These are phyloP conservation scores for Candida lessepsii DNA, from an alignment of 805 yeast genomes.

Conservation along the genomic window DNA sequence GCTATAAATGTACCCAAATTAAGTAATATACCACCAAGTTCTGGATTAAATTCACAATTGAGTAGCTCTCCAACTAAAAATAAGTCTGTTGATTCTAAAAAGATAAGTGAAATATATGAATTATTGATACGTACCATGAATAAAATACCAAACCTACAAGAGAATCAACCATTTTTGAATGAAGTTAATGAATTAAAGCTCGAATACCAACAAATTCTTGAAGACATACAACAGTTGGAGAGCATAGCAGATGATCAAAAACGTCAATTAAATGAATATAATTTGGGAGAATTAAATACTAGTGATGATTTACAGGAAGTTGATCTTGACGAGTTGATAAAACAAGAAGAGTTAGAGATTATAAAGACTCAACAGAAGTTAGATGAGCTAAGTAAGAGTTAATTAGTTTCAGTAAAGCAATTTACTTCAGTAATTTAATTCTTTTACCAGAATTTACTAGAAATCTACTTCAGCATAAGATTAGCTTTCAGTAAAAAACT, in stretches of 20 bases:
- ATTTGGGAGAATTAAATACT: constrained; percentile 15
- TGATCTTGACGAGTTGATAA: constrained; percentile 41
- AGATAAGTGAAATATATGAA: constrained; percentile 10
- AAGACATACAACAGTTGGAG: constrained; percentile 45
- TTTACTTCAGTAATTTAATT: no score
- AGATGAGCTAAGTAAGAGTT: constrained; percentile 6
- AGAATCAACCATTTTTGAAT: constrained; percentile 20
- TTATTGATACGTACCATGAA: constrained; percentile 12
- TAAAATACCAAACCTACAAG: constrained; percentile 17
- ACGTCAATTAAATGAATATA: constrained; percentile 31
- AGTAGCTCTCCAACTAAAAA: constrained; percentile 15
- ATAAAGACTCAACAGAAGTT: constrained; percentile 14
- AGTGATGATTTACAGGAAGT: constrained; percentile 14
- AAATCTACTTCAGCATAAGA: no score
- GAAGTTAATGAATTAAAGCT: constrained; percentile 38
- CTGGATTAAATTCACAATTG: constrained; percentile 4
- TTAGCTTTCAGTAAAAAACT: no score
- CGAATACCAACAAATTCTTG: constrained; percentile 33
- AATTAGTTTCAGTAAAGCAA: no score
- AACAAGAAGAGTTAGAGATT: constrained; percentile 47
- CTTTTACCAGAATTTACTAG: no score
- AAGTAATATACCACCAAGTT: constrained; percentile 6
- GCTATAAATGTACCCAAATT: constrained; percentile 31
- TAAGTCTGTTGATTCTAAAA: constrained; percentile 4
- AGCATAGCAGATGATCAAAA: constrained; percentile 44